Base-by-base conservation (phyloP, 1,284 basidiomycete species). In the Leccinum variabile region DNA sequence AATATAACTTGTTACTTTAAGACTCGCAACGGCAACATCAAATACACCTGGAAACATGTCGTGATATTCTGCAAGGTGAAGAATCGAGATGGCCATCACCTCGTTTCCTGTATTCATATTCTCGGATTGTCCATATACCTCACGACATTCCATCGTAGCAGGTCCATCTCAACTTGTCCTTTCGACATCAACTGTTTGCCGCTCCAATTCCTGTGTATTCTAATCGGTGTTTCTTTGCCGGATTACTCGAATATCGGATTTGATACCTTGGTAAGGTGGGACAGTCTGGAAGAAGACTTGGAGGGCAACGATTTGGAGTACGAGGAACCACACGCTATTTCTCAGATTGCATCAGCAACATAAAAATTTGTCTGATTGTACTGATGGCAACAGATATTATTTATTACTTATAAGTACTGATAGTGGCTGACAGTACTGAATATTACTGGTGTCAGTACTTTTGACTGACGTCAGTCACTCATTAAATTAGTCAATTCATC, bases 31-130 rank as follows among this genome's bases (percentile, higher is more conserved):
- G 25, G 37, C 7, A 9, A 3, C 28, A 28, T 8, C 5, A 30
- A 32, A 1, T 3, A 1, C 2, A 2, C 14, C 58, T 60, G 53
- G 41, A 22, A 28, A 33, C 14, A 60, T 0, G 41, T 60, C 3
- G 14, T 33, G 1, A 60, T 25, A 3, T 60, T 60, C 6, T 60
- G 59, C 7, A 41, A 60, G 14, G 59, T 60, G 4, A 56, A 60
- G 41, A 56, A 10, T n/a, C 3, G 3, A 3, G 10, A 60, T 18
- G 59, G 59, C 6, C 16, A 16, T 4, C 41, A 59, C 4, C 10
- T 13, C 5, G 32, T 39, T 16, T 32, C 59, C 0, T 49, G 25
- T 30, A 59, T 59, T 2, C 11, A 18, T 3, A 25, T 59, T 6
- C 59, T 59, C 1, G 30, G 53, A 7, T 49, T 32, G 1, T n/a